phyloP scores from a whole-genome alignment of 1,284 basidiomycete genomes.

The Amylostereum areolatum region DNA sequence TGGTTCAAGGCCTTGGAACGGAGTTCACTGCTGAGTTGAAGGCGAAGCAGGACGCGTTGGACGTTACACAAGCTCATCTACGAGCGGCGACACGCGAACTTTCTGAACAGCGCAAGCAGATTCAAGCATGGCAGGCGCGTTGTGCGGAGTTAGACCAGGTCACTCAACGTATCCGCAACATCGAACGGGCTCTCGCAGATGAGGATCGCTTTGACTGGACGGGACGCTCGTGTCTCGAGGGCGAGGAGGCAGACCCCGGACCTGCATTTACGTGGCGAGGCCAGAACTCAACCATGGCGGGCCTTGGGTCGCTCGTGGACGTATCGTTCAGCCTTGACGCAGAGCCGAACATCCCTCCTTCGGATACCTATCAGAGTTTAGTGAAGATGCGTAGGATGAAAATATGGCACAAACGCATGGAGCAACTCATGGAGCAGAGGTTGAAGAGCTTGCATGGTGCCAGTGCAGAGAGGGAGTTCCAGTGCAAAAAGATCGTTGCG shows the following conservation, averaged over 20 bases:
- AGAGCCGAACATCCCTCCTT: slow-evolving; percentile 61
- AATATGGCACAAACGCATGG: slow-evolving; percentile 77
- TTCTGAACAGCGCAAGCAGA: slow-evolving; percentile 82
- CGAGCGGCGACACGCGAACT: slow-evolving; percentile 87
- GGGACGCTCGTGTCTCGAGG: slow-evolving; percentile 67
- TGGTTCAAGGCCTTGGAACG: slow-evolving; percentile 72
- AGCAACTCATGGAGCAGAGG: slow-evolving; percentile 65
- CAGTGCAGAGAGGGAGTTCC: slow-evolving; percentile 79
- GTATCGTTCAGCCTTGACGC: slow-evolving; percentile 56
- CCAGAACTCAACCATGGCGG: slow-evolving; percentile 52
- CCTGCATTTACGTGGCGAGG: slow-evolving; percentile 67
- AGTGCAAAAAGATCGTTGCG: slow-evolving; percentile 88
- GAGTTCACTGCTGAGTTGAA: slow-evolving; percentile 86
- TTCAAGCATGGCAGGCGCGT: slow-evolving; percentile 65
- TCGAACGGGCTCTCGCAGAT: slow-evolving; percentile 71
- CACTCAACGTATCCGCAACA: slow-evolving; percentile 71
- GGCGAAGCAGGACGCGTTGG: slow-evolving; percentile 81
- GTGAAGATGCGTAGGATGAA: slow-evolving; percentile 71
- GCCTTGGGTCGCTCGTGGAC: slow-evolving; percentile 45
- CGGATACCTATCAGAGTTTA: slow-evolving; percentile 53
- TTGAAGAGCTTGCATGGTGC: slow-evolving; percentile 71
- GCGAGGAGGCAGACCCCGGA: slow-evolving; percentile 43
- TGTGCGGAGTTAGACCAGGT: slow-evolving; percentile 76
- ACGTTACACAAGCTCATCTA: slow-evolving; percentile 81
- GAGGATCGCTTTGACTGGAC: slow-evolving; percentile 87